Conservation (phyloP, 78 protist species). For the Speleostelium caveatum region DNA sequence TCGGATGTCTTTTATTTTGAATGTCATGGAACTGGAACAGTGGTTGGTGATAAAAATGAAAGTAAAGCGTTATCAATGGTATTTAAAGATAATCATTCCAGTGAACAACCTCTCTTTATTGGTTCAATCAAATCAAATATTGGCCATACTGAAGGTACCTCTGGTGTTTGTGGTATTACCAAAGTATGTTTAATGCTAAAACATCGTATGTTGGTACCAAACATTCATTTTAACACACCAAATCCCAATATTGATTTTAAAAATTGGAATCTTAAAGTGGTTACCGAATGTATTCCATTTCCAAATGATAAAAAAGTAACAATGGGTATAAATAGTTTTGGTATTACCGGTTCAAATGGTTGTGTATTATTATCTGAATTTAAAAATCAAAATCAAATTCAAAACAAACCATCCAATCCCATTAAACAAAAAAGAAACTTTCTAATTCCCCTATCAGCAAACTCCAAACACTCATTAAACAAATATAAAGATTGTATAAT, state of each 20-base stretch:
- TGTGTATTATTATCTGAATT: conserved; percentile 1
- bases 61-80: conserved; percentile 35
- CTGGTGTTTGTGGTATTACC: conserved; percentile 14
- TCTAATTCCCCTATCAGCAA: conserved; percentile 23
- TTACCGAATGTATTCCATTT: conserved; percentile 18
- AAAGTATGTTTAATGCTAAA: conserved; percentile 38
- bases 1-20: conserved; percentile 75
- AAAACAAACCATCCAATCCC: background rate
- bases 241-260: conserved; percentile 21
- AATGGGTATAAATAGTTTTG: conserved; percentile 57
- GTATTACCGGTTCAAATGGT: conserved; percentile 37
- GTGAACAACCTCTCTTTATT: conserved; percentile 24
- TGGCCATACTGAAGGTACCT: conserved; percentile 44
- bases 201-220: conserved; percentile 13
- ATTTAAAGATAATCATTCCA: conserved; percentile 18
- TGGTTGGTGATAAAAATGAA: conserved; percentile 88
- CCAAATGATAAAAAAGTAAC: background rate
- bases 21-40: conserved; percentile 93
- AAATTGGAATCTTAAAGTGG: conserved; percentile 23
- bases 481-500: background rate
- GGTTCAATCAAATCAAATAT: conserved; percentile 36
- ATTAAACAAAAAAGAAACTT: background rate
- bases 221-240: conserved; percentile 8
- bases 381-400: conserved; percentile 71
- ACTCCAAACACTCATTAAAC: conserved; percentile 1